Evolutionary conservation across 2,329 filamentous ascomycete genomes (phyloP).

Genomic region (Aspergillus novofumigatus): DNA sequence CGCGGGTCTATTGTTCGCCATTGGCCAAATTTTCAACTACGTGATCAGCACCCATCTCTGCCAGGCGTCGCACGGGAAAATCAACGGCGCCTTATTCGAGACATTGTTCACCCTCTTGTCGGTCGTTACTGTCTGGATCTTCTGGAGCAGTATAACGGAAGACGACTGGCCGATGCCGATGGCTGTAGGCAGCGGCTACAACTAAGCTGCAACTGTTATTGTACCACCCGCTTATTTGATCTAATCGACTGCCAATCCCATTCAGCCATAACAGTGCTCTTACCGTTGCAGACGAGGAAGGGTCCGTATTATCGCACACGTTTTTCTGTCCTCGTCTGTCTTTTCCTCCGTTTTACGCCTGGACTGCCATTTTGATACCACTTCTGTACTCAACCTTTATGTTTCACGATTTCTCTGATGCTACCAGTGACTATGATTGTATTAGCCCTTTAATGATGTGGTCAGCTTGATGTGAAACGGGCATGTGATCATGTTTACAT

Average conservation of each 20-base stretch:
- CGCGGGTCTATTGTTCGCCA: constrained; percentile 76
- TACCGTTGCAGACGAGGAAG: background rate
- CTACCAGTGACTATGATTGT: constrained; percentile 4
- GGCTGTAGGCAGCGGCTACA: constrained; percentile 25
- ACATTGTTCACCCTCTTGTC: constrained; percentile 85
- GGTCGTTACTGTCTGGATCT: constrained; percentile 81
- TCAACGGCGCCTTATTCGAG: constrained; percentile 90
- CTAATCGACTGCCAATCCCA: background rate
- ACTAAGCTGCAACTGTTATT: constrained; percentile 4
- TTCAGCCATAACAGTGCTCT: background rate
- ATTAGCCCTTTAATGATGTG: constrained; percentile 2
- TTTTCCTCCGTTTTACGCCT: constrained; percentile 4
- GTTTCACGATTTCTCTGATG: constrained; percentile 12
- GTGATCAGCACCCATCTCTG: constrained; percentile 89
- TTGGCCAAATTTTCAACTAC: constrained; percentile 95
- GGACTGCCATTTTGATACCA: constrained; percentile 14
- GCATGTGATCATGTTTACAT: constrained; percentile 14
- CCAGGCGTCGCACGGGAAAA: constrained; percentile 73
- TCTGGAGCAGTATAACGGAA: constrained; percentile 99
- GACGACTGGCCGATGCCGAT: constrained; percentile 81
- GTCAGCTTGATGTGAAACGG: constrained; percentile 3
- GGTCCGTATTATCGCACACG: background rate
- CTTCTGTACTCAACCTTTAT: constrained; percentile 5
- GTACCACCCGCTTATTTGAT: background rate
- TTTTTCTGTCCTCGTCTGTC: background rate